Base-by-base conservation (phyloP, 202 grass and related monocot species). In the Brachypodium distachyon region DNA sequence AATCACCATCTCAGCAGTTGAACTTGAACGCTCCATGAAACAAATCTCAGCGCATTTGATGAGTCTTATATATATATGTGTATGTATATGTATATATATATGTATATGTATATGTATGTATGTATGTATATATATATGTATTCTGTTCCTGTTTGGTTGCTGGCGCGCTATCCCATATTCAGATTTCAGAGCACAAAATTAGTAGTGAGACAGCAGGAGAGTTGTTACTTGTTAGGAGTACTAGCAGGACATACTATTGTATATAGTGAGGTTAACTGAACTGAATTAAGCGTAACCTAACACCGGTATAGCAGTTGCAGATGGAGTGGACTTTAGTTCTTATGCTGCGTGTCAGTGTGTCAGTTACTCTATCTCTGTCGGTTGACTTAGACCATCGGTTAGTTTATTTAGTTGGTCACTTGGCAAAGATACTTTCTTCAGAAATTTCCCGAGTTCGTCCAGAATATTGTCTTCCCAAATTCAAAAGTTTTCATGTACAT, bases 361-460 rank as follows among this genome's bases (percentile, higher is more conserved):
- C 29, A 56, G 66, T 77, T 83, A 12, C 11, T 22, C 67, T 50
- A 67, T 78, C 74, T 61, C 59, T 65, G 59, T 87, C 40, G 3
- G 59, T 50, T 64, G 28, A 47, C 38, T n/a, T 25, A 6, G 28
- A 62, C 57, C 1, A 66, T 82, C 49, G 14, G 63, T 48, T 69
- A 32, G 65, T 78, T 78, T 14, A 40, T 66, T 73, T 82, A 77
- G 73, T 64, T 66, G 36, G 27, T 67, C 25, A 60, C 41, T 60
- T 16, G 6, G 7, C 34, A 17, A 50, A 26, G 18, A 10, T 23
- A 48, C 13, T 27, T 17, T 32, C 55, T 17, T 31, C 27, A 32
- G 13, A 59, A n/a, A 59, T 81, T 62, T 81, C 12, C 53, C 3
- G 18, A 11, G 54, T 70, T 9, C 36, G 6, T 16, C 36, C 4